Percentiles rank a stretch among this genome's conserved stretches.
Conservation (phyloP, 305 asterid genomes). For the Solanum aculeatissimum region DNA sequence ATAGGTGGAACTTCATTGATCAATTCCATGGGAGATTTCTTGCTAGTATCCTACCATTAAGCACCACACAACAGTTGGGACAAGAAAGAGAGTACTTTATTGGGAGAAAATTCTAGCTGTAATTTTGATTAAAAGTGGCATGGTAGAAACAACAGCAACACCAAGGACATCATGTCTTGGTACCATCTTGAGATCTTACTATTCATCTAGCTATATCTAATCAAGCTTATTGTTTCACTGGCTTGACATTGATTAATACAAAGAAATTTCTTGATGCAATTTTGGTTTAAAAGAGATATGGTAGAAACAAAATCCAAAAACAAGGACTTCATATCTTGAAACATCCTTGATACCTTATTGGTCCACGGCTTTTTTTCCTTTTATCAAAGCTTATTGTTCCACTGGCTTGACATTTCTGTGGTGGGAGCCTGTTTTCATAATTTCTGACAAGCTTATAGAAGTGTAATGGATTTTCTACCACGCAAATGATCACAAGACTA, state of each 20-base stretch:
- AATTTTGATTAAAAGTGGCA: background rate
- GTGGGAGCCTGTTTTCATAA: background rate
- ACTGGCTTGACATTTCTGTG: background rate
- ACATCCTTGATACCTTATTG: background rate
- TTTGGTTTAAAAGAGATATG: background rate
- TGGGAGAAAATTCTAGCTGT: background rate
- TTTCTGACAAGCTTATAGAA: background rate
- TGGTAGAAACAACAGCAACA: background rate
- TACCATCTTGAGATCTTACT: background rate
- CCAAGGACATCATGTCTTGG: background rate
- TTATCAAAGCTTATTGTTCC: background rate
- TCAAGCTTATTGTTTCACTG: background rate
- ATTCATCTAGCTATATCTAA: background rate
- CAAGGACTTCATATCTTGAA: background rate
- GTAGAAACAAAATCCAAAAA: background rate
- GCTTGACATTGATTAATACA: background rate
- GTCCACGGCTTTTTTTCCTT: background rate
- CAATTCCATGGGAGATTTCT: conserved; percentile 89
- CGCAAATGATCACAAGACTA: background rate
- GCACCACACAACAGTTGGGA: background rate
- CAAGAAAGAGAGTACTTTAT: background rate
- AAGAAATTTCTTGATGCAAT: background rate
- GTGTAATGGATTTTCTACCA: background rate
- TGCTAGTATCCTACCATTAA: conserved; percentile 46
- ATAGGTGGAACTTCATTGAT: conserved; percentile 94